These are phyloP conservation scores for Leccinum olivaceopallidum DNA, from an alignment of 768 basidiomycete species.

Conservation along the genomic window DNA sequence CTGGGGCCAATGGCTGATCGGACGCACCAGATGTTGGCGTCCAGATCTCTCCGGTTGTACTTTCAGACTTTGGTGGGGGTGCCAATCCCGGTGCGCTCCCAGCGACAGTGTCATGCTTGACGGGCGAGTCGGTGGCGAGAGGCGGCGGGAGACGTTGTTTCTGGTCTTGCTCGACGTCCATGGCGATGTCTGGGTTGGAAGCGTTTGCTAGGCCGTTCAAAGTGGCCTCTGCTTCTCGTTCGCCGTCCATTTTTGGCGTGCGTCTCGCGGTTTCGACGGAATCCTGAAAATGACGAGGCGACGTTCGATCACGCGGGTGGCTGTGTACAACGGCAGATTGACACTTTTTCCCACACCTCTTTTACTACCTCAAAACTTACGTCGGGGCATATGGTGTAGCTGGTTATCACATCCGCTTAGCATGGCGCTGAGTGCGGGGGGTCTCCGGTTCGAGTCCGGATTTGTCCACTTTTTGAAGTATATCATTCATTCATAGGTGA, in stretches of 20 bases:
- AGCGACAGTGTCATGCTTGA: constrained; percentile 5
- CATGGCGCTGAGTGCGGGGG: constrained; percentile 37
- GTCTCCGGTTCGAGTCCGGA: constrained; percentile 43
- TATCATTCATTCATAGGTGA: too few relatives aligned
- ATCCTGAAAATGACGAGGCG: constrained; percentile 30
- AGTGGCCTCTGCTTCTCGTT: constrained; percentile 12
- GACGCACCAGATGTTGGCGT: constrained; percentile 9
- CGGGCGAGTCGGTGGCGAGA: background rate
- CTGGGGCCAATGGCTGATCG: constrained; percentile 26
- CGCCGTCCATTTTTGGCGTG: constrained; percentile 25
- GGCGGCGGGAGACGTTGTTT: constrained; percentile 6
- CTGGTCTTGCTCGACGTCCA: constrained; percentile 25
- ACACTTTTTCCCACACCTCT: constrained; percentile 9
- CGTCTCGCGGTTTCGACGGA: constrained; percentile 15
- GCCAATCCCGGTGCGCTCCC: background rate
- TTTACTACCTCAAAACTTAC: background rate
- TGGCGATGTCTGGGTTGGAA: constrained; percentile 12
- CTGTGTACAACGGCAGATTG: constrained; percentile 13
- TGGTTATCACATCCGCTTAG: constrained; percentile 44
- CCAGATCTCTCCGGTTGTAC: constrained; percentile 1
- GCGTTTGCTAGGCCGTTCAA: background rate
- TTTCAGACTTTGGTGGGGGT: constrained; percentile 15
- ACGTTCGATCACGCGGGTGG: constrained; percentile 29
- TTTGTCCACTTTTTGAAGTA: constrained; percentile 34
- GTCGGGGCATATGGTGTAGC: constrained; percentile 39